Evolutionary conservation across 208 protist species (phyloP).

Genomic region (Endotrypanum monterogeii): DNA sequence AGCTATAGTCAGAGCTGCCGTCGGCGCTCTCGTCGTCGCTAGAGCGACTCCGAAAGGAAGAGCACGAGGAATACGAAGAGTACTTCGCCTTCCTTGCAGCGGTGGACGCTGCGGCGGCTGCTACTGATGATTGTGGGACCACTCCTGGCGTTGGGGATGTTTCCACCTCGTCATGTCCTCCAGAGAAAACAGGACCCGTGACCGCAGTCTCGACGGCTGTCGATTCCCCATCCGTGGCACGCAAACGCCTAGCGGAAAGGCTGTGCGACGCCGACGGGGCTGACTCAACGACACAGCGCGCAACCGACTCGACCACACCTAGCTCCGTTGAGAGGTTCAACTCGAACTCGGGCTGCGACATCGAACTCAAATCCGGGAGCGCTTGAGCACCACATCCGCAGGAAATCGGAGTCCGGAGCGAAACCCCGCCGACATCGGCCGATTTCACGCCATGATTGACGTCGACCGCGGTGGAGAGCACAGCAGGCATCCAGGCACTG

Average conservation of each 20-base stretch:
- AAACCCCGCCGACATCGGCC: background rate
- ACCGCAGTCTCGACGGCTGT: background rate
- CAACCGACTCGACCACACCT: background rate
- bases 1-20: conserved; percentile 35
- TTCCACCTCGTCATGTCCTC: background rate
- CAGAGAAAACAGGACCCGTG: background rate
- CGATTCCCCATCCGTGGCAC: background rate
- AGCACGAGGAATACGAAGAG: conserved; percentile 28
- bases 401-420: background rate
- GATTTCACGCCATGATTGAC: background rate
- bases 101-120: background rate
- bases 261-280: conserved; percentile 16
- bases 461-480: background rate
- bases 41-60: conserved; percentile 30
- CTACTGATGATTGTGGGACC: background rate
- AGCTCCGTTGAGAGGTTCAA: conserved; percentile 8
- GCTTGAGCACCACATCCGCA: background rate
- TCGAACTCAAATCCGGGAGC: background rate
- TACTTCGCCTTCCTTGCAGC: conserved; percentile 1
- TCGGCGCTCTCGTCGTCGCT: conserved; percentile 24
- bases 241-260: conserved; percentile 18
- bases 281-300: background rate
- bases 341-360: background rate
- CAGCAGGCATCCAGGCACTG: background rate
- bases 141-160: background rate